phyloP scores from a whole-genome alignment of 164 flowering plant species.

The Pachysandra terminalis region DNA sequence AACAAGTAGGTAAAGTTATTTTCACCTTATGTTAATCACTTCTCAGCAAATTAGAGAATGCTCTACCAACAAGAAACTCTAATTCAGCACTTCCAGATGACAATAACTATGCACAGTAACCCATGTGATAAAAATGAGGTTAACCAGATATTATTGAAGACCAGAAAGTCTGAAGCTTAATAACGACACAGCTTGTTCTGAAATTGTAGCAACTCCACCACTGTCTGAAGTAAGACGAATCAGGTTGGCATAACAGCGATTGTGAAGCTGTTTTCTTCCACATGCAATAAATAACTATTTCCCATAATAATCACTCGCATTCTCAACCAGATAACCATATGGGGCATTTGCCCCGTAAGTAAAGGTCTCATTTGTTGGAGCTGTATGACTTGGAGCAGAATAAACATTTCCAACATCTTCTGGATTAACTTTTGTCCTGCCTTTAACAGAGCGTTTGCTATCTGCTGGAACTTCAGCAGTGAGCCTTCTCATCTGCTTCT shows the following conservation, averaged over 20 bases:
- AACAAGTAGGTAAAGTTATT: slow-evolving; percentile 13
- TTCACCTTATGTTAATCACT: background rate
- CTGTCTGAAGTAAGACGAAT: slow-evolving; percentile 13
- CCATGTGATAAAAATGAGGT: slow-evolving; percentile 19
- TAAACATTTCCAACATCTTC: slow-evolving; percentile 34
- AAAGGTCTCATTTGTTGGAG: slow-evolving; percentile 33
- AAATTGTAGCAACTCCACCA: slow-evolving; percentile 8
- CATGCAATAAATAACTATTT: slow-evolving; percentile 21
- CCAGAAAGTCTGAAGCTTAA: slow-evolving; percentile 11
- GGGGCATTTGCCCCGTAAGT: slow-evolving; percentile 40
- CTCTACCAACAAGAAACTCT: slow-evolving; percentile 20
- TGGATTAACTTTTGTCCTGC: slow-evolving; percentile 36
- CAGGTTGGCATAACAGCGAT: slow-evolving; percentile 2
- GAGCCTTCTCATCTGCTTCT: slow-evolving; percentile 92
- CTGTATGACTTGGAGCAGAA: slow-evolving; percentile 7
- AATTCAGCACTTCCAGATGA: slow-evolving; percentile 14
- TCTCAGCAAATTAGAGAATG: slow-evolving; percentile 21
- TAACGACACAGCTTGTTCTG: background rate
- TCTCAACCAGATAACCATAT: slow-evolving; percentile 53
- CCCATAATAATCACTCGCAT: slow-evolving; percentile 42
- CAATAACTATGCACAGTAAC: slow-evolving; percentile 24
- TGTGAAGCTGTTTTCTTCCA: slow-evolving; percentile 4
- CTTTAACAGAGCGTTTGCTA: slow-evolving; percentile 56
- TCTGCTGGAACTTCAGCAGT: slow-evolving; percentile 75
- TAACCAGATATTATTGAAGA: slow-evolving; percentile 20